Evolutionary conservation across 306 rosid species (phyloP).

Genomic region (Cucurbita ficifolia): DNA sequence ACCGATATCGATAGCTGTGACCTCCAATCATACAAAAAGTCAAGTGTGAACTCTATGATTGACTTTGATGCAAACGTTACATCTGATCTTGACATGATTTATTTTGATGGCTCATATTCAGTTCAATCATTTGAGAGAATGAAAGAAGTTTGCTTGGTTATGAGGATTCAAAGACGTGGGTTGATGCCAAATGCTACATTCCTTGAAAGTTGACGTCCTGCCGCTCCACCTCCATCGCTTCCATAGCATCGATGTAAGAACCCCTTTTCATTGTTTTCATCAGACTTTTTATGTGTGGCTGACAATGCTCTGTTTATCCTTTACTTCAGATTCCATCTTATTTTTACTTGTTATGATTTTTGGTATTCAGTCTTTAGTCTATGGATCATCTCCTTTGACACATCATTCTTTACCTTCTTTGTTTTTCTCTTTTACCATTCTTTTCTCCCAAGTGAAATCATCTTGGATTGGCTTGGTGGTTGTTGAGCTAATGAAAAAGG

Average conservation of each 20-base stretch:
- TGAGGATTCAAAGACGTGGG: constrained; percentile 1
- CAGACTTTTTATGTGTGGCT: neutral
- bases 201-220: neutral
- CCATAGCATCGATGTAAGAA: neutral
- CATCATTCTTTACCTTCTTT: neutral
- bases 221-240: neutral
- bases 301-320: neutral
- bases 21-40: neutral
- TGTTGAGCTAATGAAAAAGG: too few species aligned
- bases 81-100: neutral
- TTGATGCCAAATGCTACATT: constrained; percentile 4
- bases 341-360: neutral
- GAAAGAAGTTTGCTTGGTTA: neutral
- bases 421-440: neutral
- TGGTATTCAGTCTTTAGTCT: neutral
- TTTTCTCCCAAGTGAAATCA: neutral
- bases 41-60: neutral
- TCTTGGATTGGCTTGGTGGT: neutral
- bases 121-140: constrained; percentile 4
- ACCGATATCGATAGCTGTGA: neutral
- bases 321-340: neutral
- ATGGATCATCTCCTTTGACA: neutral
- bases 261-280: neutral
- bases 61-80: neutral
- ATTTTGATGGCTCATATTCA: neutral